Conservation (phyloP, 352 stramenopile genomes). For the Phytophthora pisi region DNA sequence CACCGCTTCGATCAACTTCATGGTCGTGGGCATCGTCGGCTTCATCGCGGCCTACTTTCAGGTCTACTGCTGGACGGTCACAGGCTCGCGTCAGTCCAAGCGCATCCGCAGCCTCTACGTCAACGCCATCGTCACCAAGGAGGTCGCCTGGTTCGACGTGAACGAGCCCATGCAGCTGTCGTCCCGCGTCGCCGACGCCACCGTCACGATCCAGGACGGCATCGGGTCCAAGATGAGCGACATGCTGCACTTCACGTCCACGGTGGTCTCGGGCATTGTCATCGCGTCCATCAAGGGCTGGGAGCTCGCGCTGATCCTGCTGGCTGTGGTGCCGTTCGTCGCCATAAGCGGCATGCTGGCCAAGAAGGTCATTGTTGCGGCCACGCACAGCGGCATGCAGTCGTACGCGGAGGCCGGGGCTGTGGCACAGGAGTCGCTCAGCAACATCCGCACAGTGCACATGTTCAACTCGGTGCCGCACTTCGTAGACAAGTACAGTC, state of each 20-base stretch:
- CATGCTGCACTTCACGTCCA: constrained; percentile 40
- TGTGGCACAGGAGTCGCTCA: constrained; percentile 53
- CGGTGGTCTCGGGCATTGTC: constrained; percentile 43
- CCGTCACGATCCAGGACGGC: constrained; percentile 48
- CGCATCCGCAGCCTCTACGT: constrained; percentile 47
- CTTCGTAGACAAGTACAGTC: constrained; percentile 47
- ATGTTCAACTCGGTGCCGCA: constrained; percentile 54
- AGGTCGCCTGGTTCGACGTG: constrained; percentile 63
- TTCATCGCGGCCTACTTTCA: constrained; percentile 41
- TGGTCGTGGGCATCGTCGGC: background rate
- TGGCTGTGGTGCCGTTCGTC: constrained; percentile 54
- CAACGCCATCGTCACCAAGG: constrained; percentile 43
- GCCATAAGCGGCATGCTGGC: constrained; percentile 26
- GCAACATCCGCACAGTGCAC: constrained; percentile 65
- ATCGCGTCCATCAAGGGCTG: constrained; percentile 58
- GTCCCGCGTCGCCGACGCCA: constrained; percentile 40
- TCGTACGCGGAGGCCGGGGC: constrained; percentile 45
- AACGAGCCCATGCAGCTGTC: constrained; percentile 53
- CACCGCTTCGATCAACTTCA: constrained; percentile 18
- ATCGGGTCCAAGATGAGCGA: constrained; percentile 55
- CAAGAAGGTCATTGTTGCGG: constrained; percentile 30
- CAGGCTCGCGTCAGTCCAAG: constrained; percentile 54
- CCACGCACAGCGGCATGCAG: constrained; percentile 28
- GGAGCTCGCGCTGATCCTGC: constrained; percentile 58
- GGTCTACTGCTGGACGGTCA: constrained; percentile 56